Base-by-base conservation (phyloP, 345 rosid genomes). In the Microcos paniculata region DNA sequence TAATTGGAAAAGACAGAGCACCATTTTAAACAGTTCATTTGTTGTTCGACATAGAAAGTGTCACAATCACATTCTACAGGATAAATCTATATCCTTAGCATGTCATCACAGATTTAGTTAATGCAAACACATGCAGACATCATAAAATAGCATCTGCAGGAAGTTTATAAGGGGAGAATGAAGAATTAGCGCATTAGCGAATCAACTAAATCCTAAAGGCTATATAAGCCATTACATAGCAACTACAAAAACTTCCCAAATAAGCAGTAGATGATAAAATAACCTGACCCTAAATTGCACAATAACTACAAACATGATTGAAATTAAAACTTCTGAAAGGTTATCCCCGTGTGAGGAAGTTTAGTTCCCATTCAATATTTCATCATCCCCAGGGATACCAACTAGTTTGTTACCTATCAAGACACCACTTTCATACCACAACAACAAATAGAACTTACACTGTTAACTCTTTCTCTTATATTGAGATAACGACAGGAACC, bases 401-500 rank as follows among this genome's bases (percentile, higher is more conserved):
- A 4, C 6, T 35, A 35, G 40, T 35, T 5, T 16, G 16, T 63
- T 23, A 63, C 40, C 5, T 2, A 57, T 62, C 52, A 12, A 28
- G 42, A n/a, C 65, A 12, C 11, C 5, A 56, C 61, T 6, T 3
- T 23, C 61, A 23, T 56, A 13, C 30, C 61, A 24, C 61, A 56
- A 56, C 6, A 56, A 13, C 31, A 14, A 56, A 24, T 23, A 15
- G 30, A 56, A 56, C 15, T 23, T 24, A 56, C 23, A 8, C 12
- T 3, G 12, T 55, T 53, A 56, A 11, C 58, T 23, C 31, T 56
- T 24, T 23, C 61, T 23, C 16, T 9, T 49, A 45, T 63, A 11
- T 4, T 15, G 18, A 61, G 71, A 72, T 53, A 76, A 53, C 3
- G 48, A 75, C 76, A 68, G 55, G 42, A 30, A 64, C 49, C n/a